Conservation (phyloP, 176 grass and related monocot genomes). For the Zoysia pacifica region DNA sequence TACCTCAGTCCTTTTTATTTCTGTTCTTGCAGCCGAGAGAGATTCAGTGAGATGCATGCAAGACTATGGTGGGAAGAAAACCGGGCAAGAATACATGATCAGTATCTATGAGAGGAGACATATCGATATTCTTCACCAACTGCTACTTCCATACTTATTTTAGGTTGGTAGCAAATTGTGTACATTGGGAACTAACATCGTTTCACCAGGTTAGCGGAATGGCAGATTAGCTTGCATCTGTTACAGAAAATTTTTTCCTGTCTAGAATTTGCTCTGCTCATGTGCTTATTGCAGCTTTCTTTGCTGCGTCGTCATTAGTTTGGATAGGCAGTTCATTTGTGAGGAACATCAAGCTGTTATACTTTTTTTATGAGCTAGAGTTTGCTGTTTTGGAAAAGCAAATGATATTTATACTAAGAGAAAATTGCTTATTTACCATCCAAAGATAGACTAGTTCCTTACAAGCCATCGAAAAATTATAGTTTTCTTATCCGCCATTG, state of each 20-base stretch:
- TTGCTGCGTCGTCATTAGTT: not conserved
- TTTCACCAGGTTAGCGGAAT: constrained; percentile 27
- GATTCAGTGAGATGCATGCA: constrained; percentile 82
- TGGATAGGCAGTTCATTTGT: not conserved
- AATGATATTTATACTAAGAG: constrained; percentile 1
- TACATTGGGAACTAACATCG: constrained; percentile 50
- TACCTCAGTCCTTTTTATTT: not conserved
- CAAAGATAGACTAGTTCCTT: too few species aligned
- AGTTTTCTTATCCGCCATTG: too few species aligned
- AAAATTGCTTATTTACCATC: too few species aligned
- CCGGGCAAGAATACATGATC: constrained; percentile 70
- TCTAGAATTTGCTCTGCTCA: constrained; percentile 1
- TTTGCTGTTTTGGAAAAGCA: constrained; percentile 19
- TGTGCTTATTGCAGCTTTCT: constrained; percentile 4
- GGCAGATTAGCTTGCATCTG: not conserved
- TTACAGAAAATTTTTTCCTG: not conserved
- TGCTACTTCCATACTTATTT: not conserved
- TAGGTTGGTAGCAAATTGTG: constrained; percentile 28
- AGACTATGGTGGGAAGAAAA: constrained; percentile 89
- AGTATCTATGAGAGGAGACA: constrained; percentile 64
- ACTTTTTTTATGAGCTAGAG: constrained; percentile 9
- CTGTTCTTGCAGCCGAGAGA: constrained; percentile 63
- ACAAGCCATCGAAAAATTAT: too few species aligned
- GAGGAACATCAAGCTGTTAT: not conserved
- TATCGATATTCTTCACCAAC: constrained; percentile 18